Percentiles rank a stretch among this genome's conserved stretches.
Conservation (phyloP, 2,329 filamentous ascomycete genomes). For the Cladophialophora yegresii region DNA sequence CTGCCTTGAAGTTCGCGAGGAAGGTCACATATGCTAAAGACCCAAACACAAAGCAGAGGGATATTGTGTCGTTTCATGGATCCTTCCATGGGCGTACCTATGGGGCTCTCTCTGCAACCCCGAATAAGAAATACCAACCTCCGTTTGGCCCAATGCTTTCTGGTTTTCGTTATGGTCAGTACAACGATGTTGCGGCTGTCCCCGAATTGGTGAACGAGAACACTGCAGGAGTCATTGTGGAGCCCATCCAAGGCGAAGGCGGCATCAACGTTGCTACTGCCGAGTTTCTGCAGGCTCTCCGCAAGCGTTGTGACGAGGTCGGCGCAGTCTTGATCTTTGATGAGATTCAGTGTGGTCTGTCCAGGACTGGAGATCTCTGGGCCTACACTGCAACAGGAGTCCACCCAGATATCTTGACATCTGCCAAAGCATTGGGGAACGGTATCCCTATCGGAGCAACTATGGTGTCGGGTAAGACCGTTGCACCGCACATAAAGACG, state of each 20-base stretch:
- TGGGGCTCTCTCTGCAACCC: conserved; percentile 91
- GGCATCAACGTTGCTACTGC: conserved; percentile 81
- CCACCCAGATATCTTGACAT: conserved; percentile 91
- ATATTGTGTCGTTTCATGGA: conserved; percentile 85
- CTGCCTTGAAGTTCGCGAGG: conserved; percentile 92
- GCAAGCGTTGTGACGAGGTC: conserved; percentile 78
- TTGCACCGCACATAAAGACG: conserved; percentile 68
- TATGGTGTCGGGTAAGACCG: conserved; percentile 62
- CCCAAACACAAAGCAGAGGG: conserved; percentile 70
- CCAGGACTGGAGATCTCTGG: conserved; percentile 86
- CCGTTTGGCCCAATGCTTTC: conserved; percentile 96
- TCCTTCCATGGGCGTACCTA: conserved; percentile 97
- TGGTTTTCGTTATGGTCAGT: conserved; percentile 82
- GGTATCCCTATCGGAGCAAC: conserved; percentile 93
- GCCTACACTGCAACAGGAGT: conserved; percentile 67
- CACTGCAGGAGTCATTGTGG: conserved; percentile 92
- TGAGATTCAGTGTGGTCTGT: conserved; percentile 94
- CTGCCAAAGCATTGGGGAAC: conserved; percentile 94
- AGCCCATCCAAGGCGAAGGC: conserved; percentile 96
- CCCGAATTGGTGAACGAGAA: conserved; percentile 73
- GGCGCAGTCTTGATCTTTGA: conserved; percentile 90
- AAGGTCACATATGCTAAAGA: conserved; percentile 81
- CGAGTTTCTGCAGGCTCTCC: conserved; percentile 82
- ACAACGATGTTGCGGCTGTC: conserved; percentile 77
- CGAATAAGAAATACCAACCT: conserved; percentile 95